Evolutionary conservation across 169 alveolate species (phyloP).

Genomic region (Haemoproteus tartakovskyi): DNA sequence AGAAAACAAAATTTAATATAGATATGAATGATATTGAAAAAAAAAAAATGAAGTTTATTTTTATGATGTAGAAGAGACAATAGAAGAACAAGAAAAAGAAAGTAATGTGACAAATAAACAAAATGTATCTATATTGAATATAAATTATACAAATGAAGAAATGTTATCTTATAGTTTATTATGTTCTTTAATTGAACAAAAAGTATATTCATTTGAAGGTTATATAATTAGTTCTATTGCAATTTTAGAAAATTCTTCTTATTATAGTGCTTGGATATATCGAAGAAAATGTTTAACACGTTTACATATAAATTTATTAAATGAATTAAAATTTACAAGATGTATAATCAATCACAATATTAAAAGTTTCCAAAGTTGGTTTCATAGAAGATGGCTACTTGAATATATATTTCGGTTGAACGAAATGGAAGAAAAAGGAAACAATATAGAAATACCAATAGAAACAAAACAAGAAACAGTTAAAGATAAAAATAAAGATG

Average conservation of each 20-base stretch:
- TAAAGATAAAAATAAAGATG: too few species aligned
- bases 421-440: background rate
- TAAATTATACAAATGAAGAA: slow-evolving; percentile 40
- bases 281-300: slow-evolving; percentile 51
- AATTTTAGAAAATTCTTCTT: slow-evolving; percentile 35
- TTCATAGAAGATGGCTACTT: slow-evolving; percentile 61
- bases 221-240: slow-evolving; percentile 34
- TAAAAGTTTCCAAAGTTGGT: slow-evolving; percentile 65
- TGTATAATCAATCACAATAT: slow-evolving; percentile 24
- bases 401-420: slow-evolving; percentile 34
- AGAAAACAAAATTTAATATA: background rate
- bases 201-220: slow-evolving; percentile 52
- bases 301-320: slow-evolving; percentile 26
- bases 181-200: slow-evolving; percentile 28
- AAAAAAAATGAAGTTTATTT: too few species aligned
- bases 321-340: slow-evolving; percentile 46
- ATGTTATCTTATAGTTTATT: slow-evolving; percentile 9
- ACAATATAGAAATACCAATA: too few species aligned
- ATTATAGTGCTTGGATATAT: slow-evolving; percentile 61
- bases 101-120: slow-evolving; percentile 4
- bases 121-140: slow-evolving; percentile 18
- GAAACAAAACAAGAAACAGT: background rate
- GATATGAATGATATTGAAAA: background rate
- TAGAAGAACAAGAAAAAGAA: background rate
- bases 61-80: background rate